Base-by-base conservation (phyloP, 768 basidiomycete genomes). In the Phylloporus arenicola region DNA sequence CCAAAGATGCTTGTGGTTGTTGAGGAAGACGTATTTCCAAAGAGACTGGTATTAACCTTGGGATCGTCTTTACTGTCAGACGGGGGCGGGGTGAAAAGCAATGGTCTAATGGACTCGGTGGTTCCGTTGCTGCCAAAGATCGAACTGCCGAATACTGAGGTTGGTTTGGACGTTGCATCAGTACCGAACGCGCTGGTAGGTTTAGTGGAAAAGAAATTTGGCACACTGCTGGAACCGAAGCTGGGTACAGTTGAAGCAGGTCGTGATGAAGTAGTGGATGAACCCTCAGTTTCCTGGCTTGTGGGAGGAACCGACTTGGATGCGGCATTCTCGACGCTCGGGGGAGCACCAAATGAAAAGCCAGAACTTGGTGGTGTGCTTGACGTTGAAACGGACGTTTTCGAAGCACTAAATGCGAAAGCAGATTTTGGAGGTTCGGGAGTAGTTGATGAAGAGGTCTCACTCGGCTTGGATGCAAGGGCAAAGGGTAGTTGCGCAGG, bases 401-500 rank as follows among this genome's bases (percentile, higher is more conserved):
- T 49, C 19, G 62, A 49, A 27, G 52, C 20, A 34, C 56, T 53
- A 35, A 66, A 65, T 31, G 62, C 20, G 43, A 70, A 69, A 2
- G 60, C 45, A 20, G 70, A 60, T 51, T 71, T 70, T 16, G 65
- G 57, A 29, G 57, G 54, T 43, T 57, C 61, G 5, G 49, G 47
- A 19, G 60, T 44, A 4, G 53, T 13, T n/a, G 64, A 54, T 35
- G 53, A 37, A 27, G 57, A 41, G 2, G 40, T 11, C 17, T 62
- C 66, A 30, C 46, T 60, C 19, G 51, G n/a, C 29, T 64, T 68
- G 24, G 62, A 10, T 7, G 48, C 10, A 17, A 57, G 31, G 14
- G 42, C 43, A 13, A 62, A 67, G 17, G 54, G 53, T 14, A 47
- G 22, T 14, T 47, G 54, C 11, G 48, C 20, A 17, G 52, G 31